Base-by-base conservation (phyloP, 495 filamentous ascomycete genomes). In the Penicillium odoratum region DNA sequence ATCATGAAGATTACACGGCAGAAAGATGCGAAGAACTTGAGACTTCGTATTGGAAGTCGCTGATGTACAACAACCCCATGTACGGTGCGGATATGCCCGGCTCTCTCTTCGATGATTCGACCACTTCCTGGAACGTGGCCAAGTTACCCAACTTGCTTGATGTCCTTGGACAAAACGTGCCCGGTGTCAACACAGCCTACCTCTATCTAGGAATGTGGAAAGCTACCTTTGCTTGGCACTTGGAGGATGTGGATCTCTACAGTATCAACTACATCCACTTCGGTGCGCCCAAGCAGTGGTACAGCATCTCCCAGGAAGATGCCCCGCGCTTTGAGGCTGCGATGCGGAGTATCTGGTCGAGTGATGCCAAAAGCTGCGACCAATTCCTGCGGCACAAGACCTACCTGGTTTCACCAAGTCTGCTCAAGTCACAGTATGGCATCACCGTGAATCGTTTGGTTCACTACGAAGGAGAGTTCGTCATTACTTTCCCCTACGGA, bases 241-340 rank as follows among this genome's bases (percentile, higher is more conserved):
- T 98, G 40, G 94, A 98, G 67, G 94, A 98, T 75, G 92, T 98
- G 53, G 94, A 98, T 75, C 83, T 98, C 3, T 98, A 98, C 81
- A 97, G 93, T 74, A 98, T 98, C 79, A 98, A 98, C 76, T 98
- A 97, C 71, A 92, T 98, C 58, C 94, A 98, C 69, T 98, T 98
- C 69, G 94, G 94, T 44, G 94, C 94, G 10, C 94, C 94, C 5
- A 98, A 98, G 70, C 94, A 98, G 68, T 98, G 94, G 94, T 98
- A 98, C 74, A 97, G 92, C 70, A 98, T 98, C 58, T 96, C 93
- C 2, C 95, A 97, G 69, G 88, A 88, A 54, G 94, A 98, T 72
- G 94, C 94, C n/a, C 81, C 90, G 48, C 84, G 87, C 9, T 98
- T 98, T 69, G 94, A 98, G 73, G 85, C 87, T 8, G 93, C 91